Base-by-base conservation (phyloP, 495 filamentous ascomycete genomes). In the Xylaria intraflava region DNA sequence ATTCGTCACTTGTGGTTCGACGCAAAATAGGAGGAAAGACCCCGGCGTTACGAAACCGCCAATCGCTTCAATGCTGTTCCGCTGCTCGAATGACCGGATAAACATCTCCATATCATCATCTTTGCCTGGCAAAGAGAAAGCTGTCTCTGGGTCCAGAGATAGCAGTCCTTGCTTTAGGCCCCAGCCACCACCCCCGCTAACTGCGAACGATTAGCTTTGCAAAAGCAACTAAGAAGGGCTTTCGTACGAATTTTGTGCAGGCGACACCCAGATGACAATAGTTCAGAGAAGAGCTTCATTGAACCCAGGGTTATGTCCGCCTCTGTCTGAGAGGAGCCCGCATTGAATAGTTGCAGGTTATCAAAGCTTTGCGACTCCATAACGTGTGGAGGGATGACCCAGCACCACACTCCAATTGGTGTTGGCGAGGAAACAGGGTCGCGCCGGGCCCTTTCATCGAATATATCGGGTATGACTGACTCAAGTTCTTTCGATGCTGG, bases 161-260 rank as follows among this genome's bases (percentile, higher is more conserved):
- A 95, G 71, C 11, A 96, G 75, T 4, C 90, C 90, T 50, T 84
- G 81, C 66, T 94, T 96, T 56, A 81, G 72, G 5, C 90, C 90
- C 90, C 90, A 96, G 41, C 90, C 90, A 46, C 90, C 90, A 55
- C 90, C 90, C 19, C 90, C 90, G 65, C 88, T 93, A 50, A 93
- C 81, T 81, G 54, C n/a, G 58, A 33, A 30, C 16, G 3, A 29
- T 66, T 62, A 55, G 33, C 29, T 51, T 51, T 42, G 39, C 7
- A 14, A 20, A n/a, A n/a, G 17, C 29, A 39, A 20, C 72, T 14
- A 27, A 7, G 27, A 7, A 30, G 10, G 27, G 19, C 5, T 24
- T 24, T 33, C 77, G 52, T 69, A 80, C 77, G 61, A 36, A 89
- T 81, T 61, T 76, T 84, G 57, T 83, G 79, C 14, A 88, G 53